phyloP scores from a whole-genome alignment of 208 protist species.

The Acanthamoeba royreba region DNA sequence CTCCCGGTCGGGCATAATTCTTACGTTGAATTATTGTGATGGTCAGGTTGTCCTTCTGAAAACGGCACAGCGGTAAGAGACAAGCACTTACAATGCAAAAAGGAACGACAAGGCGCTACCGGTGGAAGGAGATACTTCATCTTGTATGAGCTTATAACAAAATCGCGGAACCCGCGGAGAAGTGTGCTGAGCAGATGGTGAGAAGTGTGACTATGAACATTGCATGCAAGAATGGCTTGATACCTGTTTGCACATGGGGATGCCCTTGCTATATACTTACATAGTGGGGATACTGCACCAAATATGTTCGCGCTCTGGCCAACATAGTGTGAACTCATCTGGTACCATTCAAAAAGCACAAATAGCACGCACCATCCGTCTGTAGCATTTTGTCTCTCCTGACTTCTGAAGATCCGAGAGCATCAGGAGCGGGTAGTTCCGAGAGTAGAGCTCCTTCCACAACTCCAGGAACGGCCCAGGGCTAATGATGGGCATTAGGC shows the following conservation, averaged over 20 bases:
- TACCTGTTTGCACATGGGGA: not conserved
- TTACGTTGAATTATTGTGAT: constrained; percentile 4
- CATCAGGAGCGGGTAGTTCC: not conserved
- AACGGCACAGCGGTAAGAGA: too few relatives aligned
- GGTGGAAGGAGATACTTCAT: not conserved
- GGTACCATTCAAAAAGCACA: too few relatives aligned
- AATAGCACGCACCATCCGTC: not conserved
- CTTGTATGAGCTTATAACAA: not conserved
- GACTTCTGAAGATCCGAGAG: not conserved
- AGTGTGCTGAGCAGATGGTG: not conserved
- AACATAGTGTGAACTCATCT: too few relatives aligned
- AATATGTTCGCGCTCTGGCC: not conserved
- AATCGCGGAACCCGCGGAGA: not conserved
- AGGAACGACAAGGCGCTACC: not conserved
- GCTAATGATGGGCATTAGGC: too few relatives aligned
- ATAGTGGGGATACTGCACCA: not conserved
- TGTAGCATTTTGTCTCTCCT: not conserved
- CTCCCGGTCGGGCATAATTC: not conserved
- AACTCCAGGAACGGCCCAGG: not conserved
- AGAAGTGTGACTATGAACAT: not conserved
- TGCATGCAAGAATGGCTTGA: not conserved
- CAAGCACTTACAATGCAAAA: too few relatives aligned
- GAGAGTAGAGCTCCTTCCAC: constrained; percentile 11
- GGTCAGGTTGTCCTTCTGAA: constrained; percentile 1
- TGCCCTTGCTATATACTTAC: not conserved